Percentiles rank a stretch among this genome's conserved stretches.
phyloP scores from a whole-genome alignment of 1,284 basidiomycete species.

The Sanghuangporus baumii region DNA sequence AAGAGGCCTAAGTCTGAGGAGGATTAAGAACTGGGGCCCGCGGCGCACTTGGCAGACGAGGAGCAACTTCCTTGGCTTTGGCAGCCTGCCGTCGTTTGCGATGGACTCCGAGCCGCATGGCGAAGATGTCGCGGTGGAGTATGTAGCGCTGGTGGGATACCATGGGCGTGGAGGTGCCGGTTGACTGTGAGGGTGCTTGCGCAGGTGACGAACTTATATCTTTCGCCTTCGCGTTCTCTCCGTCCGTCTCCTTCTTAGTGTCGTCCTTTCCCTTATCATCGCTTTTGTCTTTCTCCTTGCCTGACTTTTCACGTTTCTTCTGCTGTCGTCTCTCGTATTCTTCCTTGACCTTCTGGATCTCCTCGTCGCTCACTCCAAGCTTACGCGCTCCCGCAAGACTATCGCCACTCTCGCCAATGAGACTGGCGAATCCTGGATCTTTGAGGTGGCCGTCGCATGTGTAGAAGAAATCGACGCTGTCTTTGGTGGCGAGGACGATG shows the following conservation, averaged over 20 bases:
- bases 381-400: constrained; percentile 36
- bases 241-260: constrained; percentile 30
- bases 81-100: constrained; percentile 47
- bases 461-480: constrained; percentile 73
- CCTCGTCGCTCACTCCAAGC: constrained; percentile 49
- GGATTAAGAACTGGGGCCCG: constrained; percentile 7
- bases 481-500: constrained; percentile 67
- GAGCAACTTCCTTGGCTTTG: constrained; percentile 53
- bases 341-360: constrained; percentile 66
- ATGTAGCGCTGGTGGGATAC: constrained; percentile 45
- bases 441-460: constrained; percentile 62
- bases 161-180: constrained; percentile 21
- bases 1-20: not conserved
- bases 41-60: constrained; percentile 48
- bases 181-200: constrained; percentile 6
- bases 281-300: constrained; percentile 37
- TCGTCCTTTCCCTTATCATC: constrained; percentile 31
- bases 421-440: constrained; percentile 66
- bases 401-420: constrained; percentile 35
- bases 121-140: constrained; percentile 55
- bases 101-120: constrained; percentile 56
- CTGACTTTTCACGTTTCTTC: constrained; percentile 50
- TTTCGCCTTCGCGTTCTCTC: constrained; percentile 28
- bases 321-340: constrained; percentile 72
- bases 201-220: constrained; percentile 23